phyloP scores from a whole-genome alignment of 2,329 filamentous ascomycete genomes.

The Thielaviopsis euricoi region DNA sequence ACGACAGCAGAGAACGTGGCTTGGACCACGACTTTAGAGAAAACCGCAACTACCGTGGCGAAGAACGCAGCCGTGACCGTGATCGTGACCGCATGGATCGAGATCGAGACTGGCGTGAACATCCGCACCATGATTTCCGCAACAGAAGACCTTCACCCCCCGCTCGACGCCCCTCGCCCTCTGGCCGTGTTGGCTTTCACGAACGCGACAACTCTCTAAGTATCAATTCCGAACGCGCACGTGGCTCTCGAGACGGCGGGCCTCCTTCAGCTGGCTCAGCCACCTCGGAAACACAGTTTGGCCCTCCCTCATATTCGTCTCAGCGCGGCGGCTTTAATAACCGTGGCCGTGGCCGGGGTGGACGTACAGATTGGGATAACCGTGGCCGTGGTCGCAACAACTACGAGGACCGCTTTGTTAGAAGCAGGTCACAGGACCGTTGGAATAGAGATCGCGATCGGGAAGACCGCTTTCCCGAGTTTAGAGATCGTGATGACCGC shows the following conservation, averaged over 20 bases:
- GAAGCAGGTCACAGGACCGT: constrained; percentile 49
- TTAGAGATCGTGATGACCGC: constrained; percentile 26
- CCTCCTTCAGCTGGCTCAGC: constrained; percentile 56
- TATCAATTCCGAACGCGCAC: constrained; percentile 48
- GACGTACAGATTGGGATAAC: constrained; percentile 25
- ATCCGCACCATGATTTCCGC: constrained; percentile 24
- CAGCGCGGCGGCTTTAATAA: constrained; percentile 36
- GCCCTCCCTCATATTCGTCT: constrained; percentile 31
- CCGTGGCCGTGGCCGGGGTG: constrained; percentile 32
- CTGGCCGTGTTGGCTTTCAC: constrained; percentile 47
- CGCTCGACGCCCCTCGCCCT: constrained; percentile 45
- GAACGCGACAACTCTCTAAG: constrained; percentile 43
- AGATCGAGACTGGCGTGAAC: constrained; percentile 30
- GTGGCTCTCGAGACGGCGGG: constrained; percentile 52
- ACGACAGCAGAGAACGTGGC: constrained; percentile 44
- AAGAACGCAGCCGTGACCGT: constrained; percentile 40
- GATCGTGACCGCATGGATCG: constrained; percentile 21
- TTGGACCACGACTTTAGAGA: constrained; percentile 44
- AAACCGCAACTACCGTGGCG: constrained; percentile 32
- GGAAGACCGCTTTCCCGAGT: constrained; percentile 25
- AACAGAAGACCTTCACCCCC: constrained; percentile 39
- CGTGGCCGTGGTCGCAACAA: constrained; percentile 39
- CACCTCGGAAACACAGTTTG: constrained; percentile 49
- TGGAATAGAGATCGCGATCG: constrained; percentile 41
- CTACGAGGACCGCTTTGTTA: constrained; percentile 46